These are phyloP conservation scores for Trichoderma sp. DNA, from an alignment of 2,329 filamentous ascomycete genomes.

Conservation along the genomic window DNA sequence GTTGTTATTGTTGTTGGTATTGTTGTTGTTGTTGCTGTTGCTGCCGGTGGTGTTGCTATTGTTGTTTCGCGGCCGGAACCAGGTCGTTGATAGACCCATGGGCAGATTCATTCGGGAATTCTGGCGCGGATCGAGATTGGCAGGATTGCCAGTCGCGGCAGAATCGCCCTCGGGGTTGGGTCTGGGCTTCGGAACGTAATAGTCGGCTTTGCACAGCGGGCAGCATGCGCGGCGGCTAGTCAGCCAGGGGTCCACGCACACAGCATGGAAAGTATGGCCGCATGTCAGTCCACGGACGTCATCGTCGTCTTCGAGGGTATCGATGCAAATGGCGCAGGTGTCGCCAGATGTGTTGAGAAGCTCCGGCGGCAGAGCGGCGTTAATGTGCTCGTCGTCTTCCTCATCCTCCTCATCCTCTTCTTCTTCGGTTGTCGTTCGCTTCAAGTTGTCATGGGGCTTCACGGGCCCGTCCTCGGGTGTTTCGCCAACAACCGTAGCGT, in stretches of 20 bases:
- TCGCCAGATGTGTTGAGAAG: slow-evolving; percentile 80
- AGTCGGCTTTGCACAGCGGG: slow-evolving; percentile 96
- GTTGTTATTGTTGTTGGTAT: background rate
- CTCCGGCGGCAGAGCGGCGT: slow-evolving; percentile 77
- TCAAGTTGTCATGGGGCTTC: slow-evolving; percentile 31
- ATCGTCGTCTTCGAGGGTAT: slow-evolving; percentile 89
- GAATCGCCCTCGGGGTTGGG: slow-evolving; percentile 41
- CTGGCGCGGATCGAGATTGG: slow-evolving; percentile 35
- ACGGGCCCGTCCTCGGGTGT: slow-evolving; percentile 20
- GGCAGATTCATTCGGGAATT: slow-evolving; percentile 50
- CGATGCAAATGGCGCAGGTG: slow-evolving; percentile 94
- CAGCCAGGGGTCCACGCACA: slow-evolving; percentile 93
- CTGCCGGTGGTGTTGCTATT: background rate
- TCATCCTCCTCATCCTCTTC: slow-evolving; percentile 52
- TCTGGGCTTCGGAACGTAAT: slow-evolving; percentile 90
- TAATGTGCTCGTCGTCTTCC: slow-evolving; percentile 78
- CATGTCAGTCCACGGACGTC: slow-evolving; percentile 92
- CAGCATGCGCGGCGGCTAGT: slow-evolving; percentile 93
- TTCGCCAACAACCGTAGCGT: background rate
- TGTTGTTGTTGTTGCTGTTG: background rate
- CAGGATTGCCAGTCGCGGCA: slow-evolving; percentile 20
- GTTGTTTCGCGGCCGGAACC: slow-evolving; percentile 30
- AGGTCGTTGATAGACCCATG: slow-evolving; percentile 39
- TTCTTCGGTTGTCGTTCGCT: slow-evolving; percentile 43
- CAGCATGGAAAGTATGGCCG: slow-evolving; percentile 96